Evolutionary conservation across 2,329 filamentous ascomycete genomes (phyloP).

Genomic region (Botrytis paeoniae): DNA sequence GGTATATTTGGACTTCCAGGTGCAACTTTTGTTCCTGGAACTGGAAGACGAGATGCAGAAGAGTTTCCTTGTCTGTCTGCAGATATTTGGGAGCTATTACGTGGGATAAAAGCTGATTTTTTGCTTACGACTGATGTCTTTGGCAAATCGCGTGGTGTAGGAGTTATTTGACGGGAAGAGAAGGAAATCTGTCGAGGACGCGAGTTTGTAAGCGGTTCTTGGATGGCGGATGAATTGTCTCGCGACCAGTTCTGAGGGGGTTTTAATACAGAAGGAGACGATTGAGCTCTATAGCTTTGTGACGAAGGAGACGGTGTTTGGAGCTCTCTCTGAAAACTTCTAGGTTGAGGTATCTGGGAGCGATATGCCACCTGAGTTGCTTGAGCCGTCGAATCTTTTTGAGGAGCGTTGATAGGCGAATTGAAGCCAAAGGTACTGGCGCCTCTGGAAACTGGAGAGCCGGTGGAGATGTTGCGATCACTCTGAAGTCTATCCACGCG

Average conservation of each 20-base stretch:
- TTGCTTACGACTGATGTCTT: background rate
- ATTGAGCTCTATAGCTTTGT: background rate
- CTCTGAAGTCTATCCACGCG: background rate
- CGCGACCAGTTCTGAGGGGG: background rate
- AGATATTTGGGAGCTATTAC: background rate
- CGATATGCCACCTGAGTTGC: background rate
- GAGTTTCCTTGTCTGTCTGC: background rate
- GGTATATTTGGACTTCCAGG: background rate
- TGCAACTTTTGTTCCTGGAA: background rate
- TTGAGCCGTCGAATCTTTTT: background rate
- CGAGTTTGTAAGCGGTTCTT: background rate
- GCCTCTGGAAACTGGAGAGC: conserved; percentile 10
- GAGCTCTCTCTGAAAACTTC: background rate
- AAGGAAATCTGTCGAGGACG: background rate
- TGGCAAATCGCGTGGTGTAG: background rate
- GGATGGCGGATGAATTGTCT: background rate
- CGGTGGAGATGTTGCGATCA: conserved; percentile 4
- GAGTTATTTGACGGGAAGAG: background rate
- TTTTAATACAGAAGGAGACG: background rate
- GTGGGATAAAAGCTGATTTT: background rate
- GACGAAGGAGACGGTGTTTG: background rate
- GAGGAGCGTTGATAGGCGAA: background rate
- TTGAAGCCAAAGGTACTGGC: background rate
- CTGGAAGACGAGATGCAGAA: background rate
- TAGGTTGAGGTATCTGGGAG: background rate